Base-by-base conservation (phyloP, 2,329 filamentous ascomycete species). In the Diaporthe amygdali region DNA sequence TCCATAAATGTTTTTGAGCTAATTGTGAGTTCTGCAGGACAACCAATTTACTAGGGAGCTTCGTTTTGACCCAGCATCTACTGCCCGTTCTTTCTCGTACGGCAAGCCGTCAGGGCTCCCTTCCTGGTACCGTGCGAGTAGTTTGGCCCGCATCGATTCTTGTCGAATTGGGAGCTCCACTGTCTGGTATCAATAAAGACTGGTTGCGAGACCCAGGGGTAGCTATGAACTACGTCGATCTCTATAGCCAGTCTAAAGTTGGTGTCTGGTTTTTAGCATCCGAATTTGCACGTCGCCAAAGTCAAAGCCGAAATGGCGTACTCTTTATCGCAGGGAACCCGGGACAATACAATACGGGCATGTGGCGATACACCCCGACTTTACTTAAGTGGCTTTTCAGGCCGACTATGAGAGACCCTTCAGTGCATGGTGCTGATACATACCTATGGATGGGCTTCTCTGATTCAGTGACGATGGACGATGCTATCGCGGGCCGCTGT, bases 361-460 rank as follows among this genome's bases (percentile, higher is more conserved):
- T 66, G 14, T 70, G 68, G 68, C 64, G 44, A 14, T 41, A 54
- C 15, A 67, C 49, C 2, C 64, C 64, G 17, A 32, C 64, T 17
- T 67, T 34, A 17, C 14, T 67, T 5, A 41, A 30, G 6, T 51
- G 34, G 22, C 6, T 54, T 1, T 30, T 54, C 32, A 9, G 47
- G 49, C 17, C 34, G 10, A 5, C 52, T 3, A 72, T 74, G 5
- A 68, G 74, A 5, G 44, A 72, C 12, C 72, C 32, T 2, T 44
- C 69, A 1, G 56, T 74, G 6, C 71, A 76, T 25, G 75, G 75
- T 10, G 72, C 75, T 12, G 72, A 76, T n/a, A 77, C 73, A 2
- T 75, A 74, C 49, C 68, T 76, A 22, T 77, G 76, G 76, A 76
- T 77, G 74, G 74, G 71, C 1, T 74, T 76, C 30, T 76, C 74